Base-by-base conservation (phyloP, 1,139 yeast genomes). In the Pichiaceae sp. region DNA sequence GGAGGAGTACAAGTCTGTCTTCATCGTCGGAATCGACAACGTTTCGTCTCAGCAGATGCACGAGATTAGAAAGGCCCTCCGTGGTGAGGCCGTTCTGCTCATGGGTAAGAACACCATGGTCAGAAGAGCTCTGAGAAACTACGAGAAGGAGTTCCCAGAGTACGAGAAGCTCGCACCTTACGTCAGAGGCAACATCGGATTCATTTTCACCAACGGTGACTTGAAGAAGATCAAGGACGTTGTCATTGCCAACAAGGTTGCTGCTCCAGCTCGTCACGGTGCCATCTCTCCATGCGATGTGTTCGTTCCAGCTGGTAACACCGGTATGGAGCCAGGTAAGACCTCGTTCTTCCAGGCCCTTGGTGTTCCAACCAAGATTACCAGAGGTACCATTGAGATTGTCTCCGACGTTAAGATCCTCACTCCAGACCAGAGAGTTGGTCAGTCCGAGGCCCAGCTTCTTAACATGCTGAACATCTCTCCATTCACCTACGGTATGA, bases 91-190 rank as follows among this genome's bases (percentile, higher is more conserved):
- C 61, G 91, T 83, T 55, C 89, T 93, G 54, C 76, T 91, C 64
- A 91, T 93, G 97, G 99, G 99, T 78, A 91, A 91, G 85, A 91
- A 91, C 96, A 93, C 99, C 78, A 89, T 93, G 97, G 96, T 93
- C 57, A 87, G 99, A 78, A 89, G 98, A 78, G 99, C 98, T 65
- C 74, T 91, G 78, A 87, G 97, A 75, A 94, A 87, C 59, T 86
- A 86, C 82, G 66, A 89, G 57, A 40, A 81, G 60, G 97, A 89
- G 66, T 77, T 86, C 72, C 96, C 98, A 66, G 96, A 91, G 62
- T 84, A 66, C 65, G 98, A 91, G 77, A 87, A 83, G 71, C 70
- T 91, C 63, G 75, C 91, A 70, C 98, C 98, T 56, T 81, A 70
- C 75, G 76, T 93, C 68, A 86, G 70, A 70, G 98, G 98, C 72